These are phyloP conservation scores for Penicillium manginii DNA, from an alignment of 495 filamentous ascomycete genomes.

Conservation along the genomic window DNA sequence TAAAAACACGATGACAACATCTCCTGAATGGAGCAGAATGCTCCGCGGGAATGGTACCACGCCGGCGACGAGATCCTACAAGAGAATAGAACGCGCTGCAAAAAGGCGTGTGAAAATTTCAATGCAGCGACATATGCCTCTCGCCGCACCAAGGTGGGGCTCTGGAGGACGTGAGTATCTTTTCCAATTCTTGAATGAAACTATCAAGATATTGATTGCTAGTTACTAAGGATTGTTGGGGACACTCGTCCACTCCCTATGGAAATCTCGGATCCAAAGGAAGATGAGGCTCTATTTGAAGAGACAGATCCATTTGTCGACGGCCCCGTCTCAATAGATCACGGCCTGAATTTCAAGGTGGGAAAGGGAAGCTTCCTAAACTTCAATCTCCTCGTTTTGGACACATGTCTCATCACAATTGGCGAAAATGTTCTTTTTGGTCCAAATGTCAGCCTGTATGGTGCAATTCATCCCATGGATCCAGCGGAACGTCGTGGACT, in stretches of 20 bases:
- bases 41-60: slow-evolving; percentile 30
- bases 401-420: slow-evolving; percentile 70
- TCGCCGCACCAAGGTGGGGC: slow-evolving; percentile 53
- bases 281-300: slow-evolving; percentile 56
- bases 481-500: slow-evolving; percentile 20
- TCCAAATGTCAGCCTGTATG: slow-evolving; percentile 65
- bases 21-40: slow-evolving; percentile 12
- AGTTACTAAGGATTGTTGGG: too few relatives aligned
- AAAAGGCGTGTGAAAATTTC: slow-evolving; percentile 53
- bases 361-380: slow-evolving; percentile 68
- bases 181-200: too few relatives aligned
- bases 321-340: slow-evolving; percentile 64
- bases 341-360: slow-evolving; percentile 65
- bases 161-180: slow-evolving; percentile 47
- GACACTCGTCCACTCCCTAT: too few relatives aligned
- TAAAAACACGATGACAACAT: slow-evolving; percentile 6
- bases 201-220: too few relatives aligned
- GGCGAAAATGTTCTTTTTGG: slow-evolving; percentile 72
- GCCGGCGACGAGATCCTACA: slow-evolving; percentile 47
- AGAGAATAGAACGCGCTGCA: slow-evolving; percentile 54
- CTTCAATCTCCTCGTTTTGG: slow-evolving; percentile 66
- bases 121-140: slow-evolving; percentile 55
- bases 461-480: slow-evolving; percentile 68
- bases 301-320: slow-evolving; percentile 61
- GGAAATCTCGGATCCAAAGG: slow-evolving; percentile 56